Evolutionary conservation across 495 filamentous ascomycete genomes (phyloP).

Genomic region (Hypoxylon cercidicola): DNA sequence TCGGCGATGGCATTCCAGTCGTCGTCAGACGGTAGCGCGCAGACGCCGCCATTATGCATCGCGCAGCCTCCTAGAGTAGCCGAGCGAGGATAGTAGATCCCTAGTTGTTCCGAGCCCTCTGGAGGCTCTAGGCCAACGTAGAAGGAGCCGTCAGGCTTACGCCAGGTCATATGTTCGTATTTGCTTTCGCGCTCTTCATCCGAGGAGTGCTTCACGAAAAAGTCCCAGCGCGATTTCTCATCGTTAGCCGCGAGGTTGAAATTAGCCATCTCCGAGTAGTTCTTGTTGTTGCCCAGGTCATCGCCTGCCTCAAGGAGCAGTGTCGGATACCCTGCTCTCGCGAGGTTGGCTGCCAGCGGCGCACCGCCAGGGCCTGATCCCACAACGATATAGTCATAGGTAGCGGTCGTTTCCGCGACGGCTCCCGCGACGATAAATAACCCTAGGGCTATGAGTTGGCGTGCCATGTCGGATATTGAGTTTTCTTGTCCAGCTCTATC

Average conservation of each 20-base stretch:
- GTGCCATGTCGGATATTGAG: conserved; percentile 21
- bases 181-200: conserved; percentile 54
- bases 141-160: conserved; percentile 56
- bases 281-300: conserved; percentile 64
- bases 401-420: conserved; percentile 35
- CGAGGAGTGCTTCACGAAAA: conserved; percentile 62
- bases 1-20: conserved; percentile 60
- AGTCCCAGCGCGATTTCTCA: conserved; percentile 61
- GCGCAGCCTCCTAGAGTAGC: conserved; percentile 60
- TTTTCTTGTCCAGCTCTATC: background rate
- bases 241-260: conserved; percentile 59
- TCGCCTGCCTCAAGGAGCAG: conserved; percentile 73
- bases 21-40: conserved; percentile 53
- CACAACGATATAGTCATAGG: conserved; percentile 74
- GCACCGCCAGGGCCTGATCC: conserved; percentile 74
- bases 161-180: conserved; percentile 58
- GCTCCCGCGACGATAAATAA: conserved; percentile 44
- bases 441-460: conserved; percentile 32
- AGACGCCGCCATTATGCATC: conserved; percentile 61
- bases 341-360: conserved; percentile 69
- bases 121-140: conserved; percentile 60
- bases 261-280: conserved; percentile 51
- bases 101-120: conserved; percentile 53
- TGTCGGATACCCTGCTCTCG: conserved; percentile 66
- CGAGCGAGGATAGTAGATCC: conserved; percentile 60